Percentiles rank a stretch among this genome's conserved stretches.
Evolutionary conservation across 202 grass and related monocot species (phyloP).

Genomic region (Setaria italica): DNA sequence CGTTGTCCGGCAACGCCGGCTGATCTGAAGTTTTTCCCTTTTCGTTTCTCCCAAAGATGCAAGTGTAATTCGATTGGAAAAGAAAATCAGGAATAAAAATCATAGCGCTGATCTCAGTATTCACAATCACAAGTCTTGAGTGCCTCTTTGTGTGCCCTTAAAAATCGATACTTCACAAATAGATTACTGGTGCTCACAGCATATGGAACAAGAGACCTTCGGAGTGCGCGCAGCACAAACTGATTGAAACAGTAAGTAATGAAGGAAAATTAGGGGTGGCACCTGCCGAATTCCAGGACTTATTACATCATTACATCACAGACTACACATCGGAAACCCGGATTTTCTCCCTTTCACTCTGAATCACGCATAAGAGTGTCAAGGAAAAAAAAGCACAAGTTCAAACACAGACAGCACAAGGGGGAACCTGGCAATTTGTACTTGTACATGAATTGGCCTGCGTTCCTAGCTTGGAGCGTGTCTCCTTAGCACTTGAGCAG

Average conservation of each 20-base stretch:
- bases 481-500: constrained; percentile 18
- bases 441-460: constrained; percentile 14
- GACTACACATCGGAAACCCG: not conserved
- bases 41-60: constrained; percentile 8
- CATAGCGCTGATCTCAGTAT: constrained; percentile 8
- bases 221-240: not conserved
- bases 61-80: constrained; percentile 49
- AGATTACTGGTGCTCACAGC: not conserved
- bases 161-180: not conserved
- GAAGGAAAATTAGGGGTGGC: not conserved
- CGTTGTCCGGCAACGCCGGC: not conserved
- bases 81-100: constrained; percentile 41
- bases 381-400: not conserved
- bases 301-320: constrained; percentile 35
- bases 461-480: constrained; percentile 11
- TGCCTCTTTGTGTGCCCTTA: not conserved
- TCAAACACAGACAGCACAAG: not conserved
- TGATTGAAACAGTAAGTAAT: not conserved
- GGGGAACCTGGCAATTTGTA: constrained; percentile 8
- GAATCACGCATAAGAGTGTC: not conserved
- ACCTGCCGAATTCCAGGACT: not conserved
- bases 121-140: not conserved
- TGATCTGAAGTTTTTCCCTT: constrained; percentile 2
- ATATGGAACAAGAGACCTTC: not conserved
- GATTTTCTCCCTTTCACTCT: not conserved